Percentiles rank a stretch among this genome's conserved stretches.
phyloP scores from a whole-genome alignment of 1,139 yeast genomes.

The Protomyces inouyei region DNA sequence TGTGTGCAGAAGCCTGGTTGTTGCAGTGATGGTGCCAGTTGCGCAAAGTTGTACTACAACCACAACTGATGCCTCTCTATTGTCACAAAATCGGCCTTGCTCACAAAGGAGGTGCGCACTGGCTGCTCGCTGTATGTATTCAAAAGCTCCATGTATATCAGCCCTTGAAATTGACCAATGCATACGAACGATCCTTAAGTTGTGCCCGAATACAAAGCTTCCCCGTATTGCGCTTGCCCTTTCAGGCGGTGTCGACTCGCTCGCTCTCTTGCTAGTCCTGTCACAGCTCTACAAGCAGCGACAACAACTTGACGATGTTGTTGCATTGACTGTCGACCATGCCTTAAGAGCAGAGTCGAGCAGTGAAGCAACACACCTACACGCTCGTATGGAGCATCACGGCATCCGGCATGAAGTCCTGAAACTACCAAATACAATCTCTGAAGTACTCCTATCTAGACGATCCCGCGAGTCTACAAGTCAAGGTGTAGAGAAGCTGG shows the following conservation, averaged over 20 bases:
- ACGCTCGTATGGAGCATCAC: background rate
- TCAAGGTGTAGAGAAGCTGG: constrained; percentile 52
- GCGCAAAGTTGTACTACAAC: too few relatives aligned
- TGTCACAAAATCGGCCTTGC: too few relatives aligned
- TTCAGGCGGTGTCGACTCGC: constrained; percentile 80
- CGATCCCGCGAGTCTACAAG: constrained; percentile 22
- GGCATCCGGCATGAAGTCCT: constrained; percentile 26
- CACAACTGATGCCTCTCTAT: too few relatives aligned
- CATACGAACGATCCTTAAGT: too few relatives aligned
- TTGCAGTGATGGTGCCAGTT: too few relatives aligned
- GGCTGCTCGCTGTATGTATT: too few relatives aligned
- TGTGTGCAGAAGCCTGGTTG: too few relatives aligned
- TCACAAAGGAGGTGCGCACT: too few relatives aligned
- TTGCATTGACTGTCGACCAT: constrained; percentile 59
- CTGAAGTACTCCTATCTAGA: constrained; percentile 24
- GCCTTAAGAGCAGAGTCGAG: constrained; percentile 47
- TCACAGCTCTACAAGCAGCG: constrained; percentile 10
- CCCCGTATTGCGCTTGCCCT: constrained; percentile 44
- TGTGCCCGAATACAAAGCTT: background rate
- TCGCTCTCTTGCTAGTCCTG: constrained; percentile 54
- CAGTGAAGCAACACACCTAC: constrained; percentile 48
- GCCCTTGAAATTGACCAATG: too few relatives aligned
- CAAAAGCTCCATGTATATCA: too few relatives aligned
- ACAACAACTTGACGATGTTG: constrained; percentile 35
- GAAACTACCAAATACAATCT: background rate